These are phyloP conservation scores for Globisporangium barbulae DNA, from an alignment of 352 stramenopile genomes.

Conservation along the genomic window DNA sequence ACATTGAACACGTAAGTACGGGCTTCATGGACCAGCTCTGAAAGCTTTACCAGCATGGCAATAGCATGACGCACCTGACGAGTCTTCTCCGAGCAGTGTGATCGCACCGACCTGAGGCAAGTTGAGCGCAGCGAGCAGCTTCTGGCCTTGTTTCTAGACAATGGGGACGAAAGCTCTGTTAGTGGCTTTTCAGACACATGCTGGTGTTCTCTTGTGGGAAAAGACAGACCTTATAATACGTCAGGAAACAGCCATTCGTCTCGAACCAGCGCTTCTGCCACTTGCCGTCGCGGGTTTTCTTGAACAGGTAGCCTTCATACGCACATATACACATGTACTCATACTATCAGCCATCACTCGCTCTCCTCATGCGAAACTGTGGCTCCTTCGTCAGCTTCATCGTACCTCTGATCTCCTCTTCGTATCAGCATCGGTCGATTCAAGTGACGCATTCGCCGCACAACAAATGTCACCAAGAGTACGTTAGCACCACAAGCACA, in stretches of 20 bases:
- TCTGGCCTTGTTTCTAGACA: slow-evolving; percentile 87
- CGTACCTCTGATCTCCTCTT: slow-evolving; percentile 62
- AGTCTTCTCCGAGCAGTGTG: slow-evolving; percentile 65
- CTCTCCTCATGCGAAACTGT: not conserved
- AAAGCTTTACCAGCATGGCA: not conserved
- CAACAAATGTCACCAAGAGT: not conserved
- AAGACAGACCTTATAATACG: slow-evolving; percentile 95
- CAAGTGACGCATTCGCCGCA: not conserved
- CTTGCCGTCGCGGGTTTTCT: slow-evolving; percentile 92
- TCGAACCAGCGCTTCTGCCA: slow-evolving; percentile 99
- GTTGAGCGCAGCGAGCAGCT: slow-evolving; percentile 92
- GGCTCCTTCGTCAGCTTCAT: not conserved
- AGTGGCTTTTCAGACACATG: not conserved
- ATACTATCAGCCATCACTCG: not conserved
- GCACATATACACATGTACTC: not conserved
- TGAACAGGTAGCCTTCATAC: slow-evolving; percentile 88
- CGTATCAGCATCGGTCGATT: not conserved
- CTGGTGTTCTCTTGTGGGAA: not conserved
- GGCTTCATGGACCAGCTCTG: not conserved
- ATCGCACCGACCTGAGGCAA: slow-evolving; percentile 91
- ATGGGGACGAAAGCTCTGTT: no score
- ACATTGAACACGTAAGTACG: slow-evolving; percentile 7
- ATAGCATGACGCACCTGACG: slow-evolving; percentile 34
- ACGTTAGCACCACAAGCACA: not conserved
- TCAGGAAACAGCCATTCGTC: slow-evolving; percentile 97